Evolutionary conservation across 78 protist genomes (phyloP).

Genomic region (Speleostelium caveatum): DNA sequence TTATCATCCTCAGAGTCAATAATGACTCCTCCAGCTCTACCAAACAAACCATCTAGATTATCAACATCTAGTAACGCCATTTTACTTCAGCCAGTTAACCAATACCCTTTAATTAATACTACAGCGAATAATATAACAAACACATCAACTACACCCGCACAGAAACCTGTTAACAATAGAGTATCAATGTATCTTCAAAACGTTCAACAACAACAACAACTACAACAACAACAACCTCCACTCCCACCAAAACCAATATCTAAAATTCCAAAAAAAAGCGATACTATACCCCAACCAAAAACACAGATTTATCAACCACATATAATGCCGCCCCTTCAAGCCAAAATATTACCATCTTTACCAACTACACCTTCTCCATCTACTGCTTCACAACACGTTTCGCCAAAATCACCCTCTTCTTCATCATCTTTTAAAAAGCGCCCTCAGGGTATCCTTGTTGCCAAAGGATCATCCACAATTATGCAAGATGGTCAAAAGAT

Average conservation of each 20-base stretch:
- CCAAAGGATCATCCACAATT: not conserved
- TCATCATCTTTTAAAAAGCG: not conserved
- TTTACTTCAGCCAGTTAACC: not conserved
- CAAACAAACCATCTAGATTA: not conserved
- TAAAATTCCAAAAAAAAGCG: not conserved
- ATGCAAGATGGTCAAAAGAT: not conserved
- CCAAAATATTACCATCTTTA: constrained; percentile 8
- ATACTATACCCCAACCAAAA: not conserved
- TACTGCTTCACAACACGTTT: not conserved
- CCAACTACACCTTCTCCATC: constrained; percentile 21
- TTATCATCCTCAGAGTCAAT: not conserved
- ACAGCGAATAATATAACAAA: not conserved
- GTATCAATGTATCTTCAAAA: constrained; percentile 25
- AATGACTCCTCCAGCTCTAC: not conserved
- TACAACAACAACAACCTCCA: not conserved
- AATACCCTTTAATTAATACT: not conserved
- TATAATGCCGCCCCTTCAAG: not conserved
- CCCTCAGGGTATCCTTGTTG: not conserved
- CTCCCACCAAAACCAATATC: not conserved
- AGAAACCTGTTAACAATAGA: constrained; percentile 12
- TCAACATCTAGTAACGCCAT: not conserved
- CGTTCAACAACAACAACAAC: constrained; percentile 7
- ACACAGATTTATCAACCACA: not conserved
- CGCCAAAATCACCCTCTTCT: not conserved
- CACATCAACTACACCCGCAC: not conserved